A percentile compares a stretch with the other conserved stretches of the same genome.
Conservation (phyloP, 139 green algal genomes). For the Tetratostichococcus sp. region DNA sequence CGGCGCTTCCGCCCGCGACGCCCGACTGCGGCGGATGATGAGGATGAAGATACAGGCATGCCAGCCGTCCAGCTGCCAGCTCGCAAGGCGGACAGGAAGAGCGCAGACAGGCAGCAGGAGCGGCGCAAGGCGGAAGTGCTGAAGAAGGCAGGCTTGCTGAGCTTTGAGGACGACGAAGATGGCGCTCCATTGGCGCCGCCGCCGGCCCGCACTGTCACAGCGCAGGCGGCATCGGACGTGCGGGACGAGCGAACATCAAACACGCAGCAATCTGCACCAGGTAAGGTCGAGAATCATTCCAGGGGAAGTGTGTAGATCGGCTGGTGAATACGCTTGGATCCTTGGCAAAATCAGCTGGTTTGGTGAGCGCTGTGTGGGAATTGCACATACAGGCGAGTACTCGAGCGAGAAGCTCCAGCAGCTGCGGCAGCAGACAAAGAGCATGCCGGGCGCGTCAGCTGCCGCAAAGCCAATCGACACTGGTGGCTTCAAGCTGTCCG, state of each 20-base stretch:
- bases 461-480: background rate
- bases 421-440: slow-evolving; percentile 46
- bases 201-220: too few relatives aligned
- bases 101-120: background rate
- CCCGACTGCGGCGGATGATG: background rate
- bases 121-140: background rate
- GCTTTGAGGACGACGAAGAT: background rate
- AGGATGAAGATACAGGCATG: background rate
- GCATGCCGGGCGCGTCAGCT: slow-evolving; percentile 18
- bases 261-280: background rate
- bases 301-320: too few relatives aligned
- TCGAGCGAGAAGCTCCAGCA: slow-evolving; percentile 49
- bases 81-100: background rate
- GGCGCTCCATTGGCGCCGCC: too few relatives aligned
- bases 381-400: slow-evolving; percentile 53
- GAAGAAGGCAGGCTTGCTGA: background rate
- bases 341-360: background rate
- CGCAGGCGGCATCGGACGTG: background rate
- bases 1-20: background rate
- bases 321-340: too few relatives aligned
- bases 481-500: slow-evolving; percentile 59
- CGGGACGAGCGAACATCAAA: background rate
- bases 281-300: too few relatives aligned
- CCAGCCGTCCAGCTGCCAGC: too few relatives aligned
- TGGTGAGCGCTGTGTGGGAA: too few relatives aligned